Evolutionary conservation across 2,329 filamentous ascomycete genomes (phyloP), one percentile per base, ranked within the genome.

Genomic region (Calonectria fujianensis): DNA sequence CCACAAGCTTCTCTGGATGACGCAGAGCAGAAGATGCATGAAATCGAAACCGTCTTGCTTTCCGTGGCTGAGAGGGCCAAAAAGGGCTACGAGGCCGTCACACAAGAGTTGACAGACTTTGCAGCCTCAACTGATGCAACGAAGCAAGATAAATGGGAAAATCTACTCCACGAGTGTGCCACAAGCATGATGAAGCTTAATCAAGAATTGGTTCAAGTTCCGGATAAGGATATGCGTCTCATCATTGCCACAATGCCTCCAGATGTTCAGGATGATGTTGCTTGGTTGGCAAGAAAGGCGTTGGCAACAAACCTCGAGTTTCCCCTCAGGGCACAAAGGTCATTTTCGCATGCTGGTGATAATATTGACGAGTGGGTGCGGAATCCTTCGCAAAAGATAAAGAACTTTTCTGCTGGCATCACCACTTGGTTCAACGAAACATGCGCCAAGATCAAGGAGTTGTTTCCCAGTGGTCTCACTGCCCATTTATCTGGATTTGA

Each of bases 391-490:
- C 20, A n/a, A 48, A 11, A 3, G 41, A 48, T 48, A 9, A n/a
- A 24, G 24, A 24, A 24, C 24, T 2, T 24, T 24, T 24, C 24
- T 9, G 1, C 3, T 2, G 7, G 6, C 20, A n/a, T n/a, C 6
- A n/a, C 2, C 3, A 1, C 16, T 1, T 20, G 20, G 41, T n/a
- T n/a, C 41, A 10, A 24, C 2, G 10, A n/a, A 11, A 3, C 8
- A 3, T n/a, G 9, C 24, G n/a, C n/a, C 13, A 4, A n/a, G 10
- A n/a, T 48, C 10, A 13, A 10, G 6, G 9, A 20, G 4, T n/a
- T 1, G 20, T 48, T 48, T n/a, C 20, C 18, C 20, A 1, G 7
- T 11, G 20, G 20, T 20, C 9, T 14, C 8, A 9, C 20, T 48
- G 7, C 20, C 20, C 41, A 48, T 8, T n/a, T n/a, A 7, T n/a